These are phyloP conservation scores for Obba rivulosa DNA, from an alignment of 768 basidiomycete species.

Conservation along the genomic window DNA sequence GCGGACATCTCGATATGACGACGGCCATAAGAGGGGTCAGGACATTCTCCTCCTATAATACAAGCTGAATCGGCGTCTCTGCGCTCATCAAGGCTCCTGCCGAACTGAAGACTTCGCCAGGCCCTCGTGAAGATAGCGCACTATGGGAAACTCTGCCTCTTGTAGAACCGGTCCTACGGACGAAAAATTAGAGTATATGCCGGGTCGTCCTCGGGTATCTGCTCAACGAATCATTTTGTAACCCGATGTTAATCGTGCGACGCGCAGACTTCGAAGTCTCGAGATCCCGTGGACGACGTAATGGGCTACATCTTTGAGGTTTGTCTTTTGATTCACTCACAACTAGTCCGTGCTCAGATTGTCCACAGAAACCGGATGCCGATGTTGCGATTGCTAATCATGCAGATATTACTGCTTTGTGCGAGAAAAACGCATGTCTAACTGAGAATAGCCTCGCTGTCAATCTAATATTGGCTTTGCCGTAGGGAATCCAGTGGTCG, in stretches of 20 bases:
- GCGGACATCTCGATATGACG: not conserved
- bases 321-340: not conserved
- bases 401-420: too few relatives aligned
- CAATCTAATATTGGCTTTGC: too few relatives aligned
- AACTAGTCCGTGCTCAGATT: too few relatives aligned
- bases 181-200: too few relatives aligned
- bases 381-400: too few relatives aligned
- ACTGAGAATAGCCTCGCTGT: too few relatives aligned
- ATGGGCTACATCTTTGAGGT: conserved; percentile 16
- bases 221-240: not conserved
- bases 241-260: too few relatives aligned
- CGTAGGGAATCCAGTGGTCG: too few relatives aligned
- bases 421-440: too few relatives aligned
- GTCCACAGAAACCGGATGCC: too few relatives aligned
- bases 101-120: conserved; percentile 2
- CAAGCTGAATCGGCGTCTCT: conserved; percentile 12
- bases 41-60: conserved; percentile 12
- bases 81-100: conserved; percentile 11
- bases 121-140: not conserved
- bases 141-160: not conserved
- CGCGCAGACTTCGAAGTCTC: too few relatives aligned
- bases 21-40: conserved; percentile 9
- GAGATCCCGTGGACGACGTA: conserved; percentile 10
- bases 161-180: too few relatives aligned
- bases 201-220: not conserved